These are phyloP conservation scores for Neofusicoccum parvum DNA, from an alignment of 2,329 filamentous ascomycete genomes.

Conservation along the genomic window DNA sequence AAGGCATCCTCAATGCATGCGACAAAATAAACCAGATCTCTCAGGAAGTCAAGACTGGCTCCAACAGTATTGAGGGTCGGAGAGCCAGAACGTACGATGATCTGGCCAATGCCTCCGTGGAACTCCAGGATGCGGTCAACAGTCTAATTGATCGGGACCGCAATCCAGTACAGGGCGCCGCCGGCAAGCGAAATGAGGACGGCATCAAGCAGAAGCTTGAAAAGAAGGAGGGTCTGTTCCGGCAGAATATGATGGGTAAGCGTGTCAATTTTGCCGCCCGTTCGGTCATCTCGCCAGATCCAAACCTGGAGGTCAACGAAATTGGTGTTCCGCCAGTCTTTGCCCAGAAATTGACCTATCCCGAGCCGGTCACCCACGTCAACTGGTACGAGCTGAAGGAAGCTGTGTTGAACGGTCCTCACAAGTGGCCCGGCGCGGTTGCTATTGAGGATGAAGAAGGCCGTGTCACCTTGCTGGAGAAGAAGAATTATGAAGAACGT, in stretches of 20 bases:
- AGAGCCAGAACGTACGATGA: conserved; percentile 68
- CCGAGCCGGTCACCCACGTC: conserved; percentile 94
- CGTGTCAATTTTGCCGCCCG: conserved; percentile 97
- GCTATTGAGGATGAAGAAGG: conserved; percentile 97
- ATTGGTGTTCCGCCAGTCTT: conserved; percentile 99
- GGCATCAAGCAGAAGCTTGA: conserved; percentile 98
- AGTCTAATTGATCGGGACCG: conserved; percentile 88
- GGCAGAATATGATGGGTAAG: conserved; percentile 99
- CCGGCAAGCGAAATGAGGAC: conserved; percentile 78
- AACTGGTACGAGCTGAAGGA: conserved; percentile 96
- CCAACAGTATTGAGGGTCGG: conserved; percentile 38
- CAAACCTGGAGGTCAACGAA: conserved; percentile 98
- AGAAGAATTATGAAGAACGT: conserved; percentile 86
- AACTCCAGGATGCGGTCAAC: conserved; percentile 87
- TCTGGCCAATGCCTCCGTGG: conserved; percentile 78
- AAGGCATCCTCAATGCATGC: conserved; percentile 76
- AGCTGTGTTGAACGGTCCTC: conserved; percentile 90
- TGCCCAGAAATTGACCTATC: conserved; percentile 92
- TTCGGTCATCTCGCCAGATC: conserved; percentile 96
- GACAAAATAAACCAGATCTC: conserved; percentile 74
- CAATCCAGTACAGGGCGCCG: conserved; percentile 77
- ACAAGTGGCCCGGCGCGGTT: conserved; percentile 91
- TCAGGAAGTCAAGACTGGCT: conserved; percentile 62
- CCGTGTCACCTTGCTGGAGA: conserved; percentile 82
- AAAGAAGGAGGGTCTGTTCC: conserved; percentile 97